Base-by-base conservation (phyloP, 2,329 filamentous ascomycete species). In the Fusarium sp. region DNA sequence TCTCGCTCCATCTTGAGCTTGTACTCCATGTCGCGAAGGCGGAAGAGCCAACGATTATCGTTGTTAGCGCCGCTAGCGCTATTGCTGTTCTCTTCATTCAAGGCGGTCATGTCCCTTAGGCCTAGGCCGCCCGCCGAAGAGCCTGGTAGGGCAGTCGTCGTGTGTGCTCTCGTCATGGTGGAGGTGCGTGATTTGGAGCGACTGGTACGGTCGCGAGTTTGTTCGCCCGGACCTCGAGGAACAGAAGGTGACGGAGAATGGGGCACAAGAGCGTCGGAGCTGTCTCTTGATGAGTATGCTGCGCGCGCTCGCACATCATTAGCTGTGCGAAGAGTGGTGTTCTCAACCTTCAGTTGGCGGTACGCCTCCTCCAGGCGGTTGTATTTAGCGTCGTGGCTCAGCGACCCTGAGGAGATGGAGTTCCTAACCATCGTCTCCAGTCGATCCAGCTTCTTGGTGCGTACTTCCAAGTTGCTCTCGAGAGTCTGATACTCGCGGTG, bases 1-100 rank as follows among this genome's bases (percentile, higher is more conserved):
- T 98, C 96, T 15, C 96, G 84, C 81, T 99, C 96, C 45, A 92
- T 90, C 78, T 97, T 97, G 18, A 99, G 84, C 72, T 97, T 89
- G 70, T 91, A 87, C 83, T 99, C 96, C 71, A 98, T 83, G 76
- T 98, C 94, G 59, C 93, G 89, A 34, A 98, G 84, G 8, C 96
- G 84, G 67, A 97, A 88, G 69, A 97, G 89, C 93, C 93, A 97
- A 71, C 91, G 88, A 69, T 92, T 90, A 72, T 95, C 91, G 38
- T 82, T 81, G 37, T 82, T 81, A 36, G 62, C 58, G 51, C 72
- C 67, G 59, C 61, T 18, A 4, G 20, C 20, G 3, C 44, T 16
- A 15, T 30, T 58, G 7, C 18, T 46, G 1, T 65, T 65, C 7
- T 74, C 71, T 7, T 75, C 71, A 18, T 69, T 67, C 1, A 76